Base-by-base conservation (phyloP, 441 rosid genomes). In the Rhodomyrtus psidioides region DNA sequence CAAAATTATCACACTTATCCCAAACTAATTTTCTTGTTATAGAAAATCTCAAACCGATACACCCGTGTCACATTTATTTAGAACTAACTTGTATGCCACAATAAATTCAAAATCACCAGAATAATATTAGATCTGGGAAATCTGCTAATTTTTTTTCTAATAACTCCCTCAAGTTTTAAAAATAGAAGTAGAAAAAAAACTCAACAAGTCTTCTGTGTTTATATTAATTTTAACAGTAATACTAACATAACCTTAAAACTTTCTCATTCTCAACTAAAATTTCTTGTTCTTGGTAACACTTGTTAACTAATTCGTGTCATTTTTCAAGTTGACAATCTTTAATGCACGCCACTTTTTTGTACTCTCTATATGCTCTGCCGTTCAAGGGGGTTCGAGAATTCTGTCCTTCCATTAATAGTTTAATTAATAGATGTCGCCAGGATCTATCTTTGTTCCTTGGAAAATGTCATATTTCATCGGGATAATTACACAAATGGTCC, bases 1-100 rank as follows among this genome's bases (percentile, higher is more conserved):
- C 12, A 15, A 10, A 0, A 0, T 0, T 27, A 9, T 12, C 12
- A 60, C 19, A 27, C 28, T 60, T 60, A 27, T 16, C 9, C 9
- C 17, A 17, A 60, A 60, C 12, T 7, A 2, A 0, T 59, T 59
- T 14, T 59, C 6, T 2, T 27, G 0, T 27, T 2, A 0, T 15
- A 27, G 3, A 27, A 59, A 27, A 27, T 0, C 70, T 5, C 8
- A 59, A 27, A 59, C 7, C 1, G 6, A 8, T 27, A 15, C 1
- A 3, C 4, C 15, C 15, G 1, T 12, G n/a, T 2, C 8, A 59
- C 5, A 4, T 59, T 60, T 28, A 28, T 2, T 17, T 21, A 28
- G 28, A 60, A 60, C 16, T 60, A 15, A 30, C 28, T 60, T 59
- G 28, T 28, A 28, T 27, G 39, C 27, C 5, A 7, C 1, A 4